Conservation (phyloP, 2,329 filamentous ascomycete species). For the Apiospora pterosperma region DNA sequence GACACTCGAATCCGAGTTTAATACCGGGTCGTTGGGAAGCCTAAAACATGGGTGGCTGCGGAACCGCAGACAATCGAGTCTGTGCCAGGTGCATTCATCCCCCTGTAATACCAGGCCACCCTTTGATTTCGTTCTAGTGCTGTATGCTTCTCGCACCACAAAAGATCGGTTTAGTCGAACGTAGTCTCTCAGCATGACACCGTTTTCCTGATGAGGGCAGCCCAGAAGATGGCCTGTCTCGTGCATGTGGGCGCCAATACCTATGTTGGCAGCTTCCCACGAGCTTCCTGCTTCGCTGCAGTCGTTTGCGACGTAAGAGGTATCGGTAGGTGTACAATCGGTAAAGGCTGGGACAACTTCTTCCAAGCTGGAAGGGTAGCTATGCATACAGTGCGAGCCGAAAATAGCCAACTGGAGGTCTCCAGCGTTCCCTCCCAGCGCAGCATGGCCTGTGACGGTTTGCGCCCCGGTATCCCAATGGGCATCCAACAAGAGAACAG, state of each 20-base stretch:
- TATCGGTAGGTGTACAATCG: constrained; percentile 88
- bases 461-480: constrained; percentile 77
- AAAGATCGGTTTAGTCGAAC: constrained; percentile 82
- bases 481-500: constrained; percentile 79
- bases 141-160: constrained; percentile 76
- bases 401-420: constrained; percentile 83
- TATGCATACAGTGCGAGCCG: constrained; percentile 87
- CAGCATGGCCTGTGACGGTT: constrained; percentile 75
- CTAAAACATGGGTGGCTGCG: constrained; percentile 87
- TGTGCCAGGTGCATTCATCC: constrained; percentile 90
- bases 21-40: constrained; percentile 68
- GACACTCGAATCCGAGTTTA: constrained; percentile 68
- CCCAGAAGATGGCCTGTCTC: constrained; percentile 89
- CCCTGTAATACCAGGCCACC: constrained; percentile 70
- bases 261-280: constrained; percentile 94
- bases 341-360: constrained; percentile 86
- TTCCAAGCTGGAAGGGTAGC: constrained; percentile 84
- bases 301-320: constrained; percentile 76
- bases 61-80: constrained; percentile 84
- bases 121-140: constrained; percentile 79
- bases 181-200: constrained; percentile 92
- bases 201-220: constrained; percentile 82
- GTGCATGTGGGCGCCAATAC: constrained; percentile 89
- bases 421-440: constrained; percentile 71
- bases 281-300: constrained; percentile 83